Evolutionary conservation across 306 rosid species (phyloP), one percentile per base, ranked within the genome.

Genomic region (Lotus japonicus): DNA sequence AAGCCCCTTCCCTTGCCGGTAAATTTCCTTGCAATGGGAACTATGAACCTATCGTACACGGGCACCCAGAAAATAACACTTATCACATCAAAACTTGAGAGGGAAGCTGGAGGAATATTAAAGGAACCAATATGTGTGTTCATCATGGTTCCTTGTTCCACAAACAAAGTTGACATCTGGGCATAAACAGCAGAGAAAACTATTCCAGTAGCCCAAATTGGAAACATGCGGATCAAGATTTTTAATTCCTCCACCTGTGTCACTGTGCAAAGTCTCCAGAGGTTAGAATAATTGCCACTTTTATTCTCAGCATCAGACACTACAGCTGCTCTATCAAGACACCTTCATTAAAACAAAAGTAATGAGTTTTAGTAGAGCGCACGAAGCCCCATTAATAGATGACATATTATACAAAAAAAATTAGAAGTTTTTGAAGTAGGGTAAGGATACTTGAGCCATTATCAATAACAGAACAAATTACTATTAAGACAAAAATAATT

Each of bases 1-100:
- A 94, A 94, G 16, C 97, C 99, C 67, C 89, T 82, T 72, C 81
- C 96, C 36, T 88, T 85, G 59, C 99, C 92, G 1, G 99, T 88
- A 58, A 82, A 65, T 75, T 80, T 88, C 80, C 90, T 85, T 41
- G 95, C 95, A 14, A 94, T 64, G 17, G 97, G 99, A 77, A 94
- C 95, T 7, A 94, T 84, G 39, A 88, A 11, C 60, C 74, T 79
- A 76, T 90, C 99, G 28, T 94, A 94, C 14, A 94, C 61, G 0
- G 97, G 99, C 19, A 88, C 97, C 99, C 97, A 94, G 74, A 94
- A 84, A 63, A 94, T 85, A 38, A 94, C 99, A 66, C 97, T 90
- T 48, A 90, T 75, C 16, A 84, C 85, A 17, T 90, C 95, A 65
- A 90, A 87, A 69, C 69, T 73, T 49, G 97, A 88, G 77, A 94